Conservation (phyloP, 1,284 basidiomycete species). For the Vanrija humicola region DNA sequence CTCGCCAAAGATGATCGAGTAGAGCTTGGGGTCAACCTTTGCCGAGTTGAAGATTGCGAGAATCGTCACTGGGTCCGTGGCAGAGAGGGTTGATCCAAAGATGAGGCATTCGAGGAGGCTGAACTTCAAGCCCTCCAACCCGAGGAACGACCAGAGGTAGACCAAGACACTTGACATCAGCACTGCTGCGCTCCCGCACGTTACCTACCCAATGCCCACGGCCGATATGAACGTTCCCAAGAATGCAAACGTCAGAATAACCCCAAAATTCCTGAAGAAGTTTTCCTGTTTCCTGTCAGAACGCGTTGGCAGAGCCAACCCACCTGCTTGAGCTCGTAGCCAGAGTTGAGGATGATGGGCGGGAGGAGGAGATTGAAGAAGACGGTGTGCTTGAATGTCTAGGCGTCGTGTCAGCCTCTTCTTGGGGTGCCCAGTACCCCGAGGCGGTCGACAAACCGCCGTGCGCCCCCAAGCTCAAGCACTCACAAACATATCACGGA, state of each 20-base stretch:
- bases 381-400: constrained; percentile 95
- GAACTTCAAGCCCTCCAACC: constrained; percentile 74
- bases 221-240: constrained; percentile 95
- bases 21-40: constrained; percentile 97
- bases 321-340: constrained; percentile 94
- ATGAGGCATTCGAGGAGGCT: constrained; percentile 87
- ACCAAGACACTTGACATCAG: constrained; percentile 64
- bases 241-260: constrained; percentile 94
- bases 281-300: constrained; percentile 64
- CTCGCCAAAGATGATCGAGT: constrained; percentile 97
- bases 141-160: constrained; percentile 89
- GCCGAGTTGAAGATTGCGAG: constrained; percentile 98
- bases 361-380: constrained; percentile 98
- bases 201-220: constrained; percentile 80
- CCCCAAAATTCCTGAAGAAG: constrained; percentile 96
- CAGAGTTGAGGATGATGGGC: constrained; percentile 96
- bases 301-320: constrained; percentile 18
- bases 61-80: constrained; percentile 98
- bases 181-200: not conserved
- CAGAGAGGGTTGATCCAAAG: constrained; percentile 93
- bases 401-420: constrained; percentile 1
- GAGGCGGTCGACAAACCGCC: too few relatives aligned
- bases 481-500: constrained; percentile 94
- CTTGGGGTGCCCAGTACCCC: too few relatives aligned
- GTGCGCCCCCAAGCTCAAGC: not conserved